These are phyloP conservation scores for Aspergillaceae sp. DNA, from an alignment of 2,329 filamentous ascomycete species.

Conservation along the genomic window DNA sequence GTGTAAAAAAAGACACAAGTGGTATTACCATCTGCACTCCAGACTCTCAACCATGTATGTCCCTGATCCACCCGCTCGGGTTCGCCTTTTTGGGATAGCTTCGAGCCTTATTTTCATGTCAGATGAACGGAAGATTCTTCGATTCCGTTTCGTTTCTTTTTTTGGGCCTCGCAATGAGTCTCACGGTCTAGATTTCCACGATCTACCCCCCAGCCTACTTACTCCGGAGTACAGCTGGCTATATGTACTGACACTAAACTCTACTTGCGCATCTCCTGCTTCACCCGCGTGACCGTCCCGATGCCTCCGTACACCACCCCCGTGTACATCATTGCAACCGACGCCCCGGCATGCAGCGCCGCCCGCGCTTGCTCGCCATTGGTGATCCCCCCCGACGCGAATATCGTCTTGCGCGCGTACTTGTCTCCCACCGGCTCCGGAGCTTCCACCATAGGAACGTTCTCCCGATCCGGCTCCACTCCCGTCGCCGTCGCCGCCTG, in stretches of 20 bases:
- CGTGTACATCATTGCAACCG: slow-evolving; percentile 87
- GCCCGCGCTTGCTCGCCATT: slow-evolving; percentile 75
- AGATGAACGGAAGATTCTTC: slow-evolving; percentile 6
- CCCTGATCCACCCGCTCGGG: not conserved
- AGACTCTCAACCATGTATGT: too few species aligned
- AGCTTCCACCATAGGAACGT: slow-evolving; percentile 10
- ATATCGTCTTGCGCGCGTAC: slow-evolving; percentile 62
- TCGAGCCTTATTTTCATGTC: not conserved
- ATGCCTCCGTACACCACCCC: slow-evolving; percentile 56
- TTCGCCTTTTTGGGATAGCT: not conserved
- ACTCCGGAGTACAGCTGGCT: not conserved
- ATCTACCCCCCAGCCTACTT: not conserved
- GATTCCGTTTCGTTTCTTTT: not conserved
- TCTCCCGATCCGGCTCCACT: slow-evolving; percentile 15
- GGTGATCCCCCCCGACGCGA: slow-evolving; percentile 87
- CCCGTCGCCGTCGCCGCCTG: slow-evolving; percentile 7
- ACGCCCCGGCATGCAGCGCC: slow-evolving; percentile 80
- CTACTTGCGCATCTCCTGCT: slow-evolving; percentile 39
- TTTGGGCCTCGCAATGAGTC: not conserved
- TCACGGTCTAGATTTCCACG: too few species aligned
- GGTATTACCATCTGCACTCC: too few species aligned
- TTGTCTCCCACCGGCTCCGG: slow-evolving; percentile 8
- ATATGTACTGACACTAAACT: not conserved
- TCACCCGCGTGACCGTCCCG: slow-evolving; percentile 50
- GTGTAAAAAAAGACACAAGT: not conserved